Base-by-base conservation (phyloP, 345 rosid species). In the Citrus glauca region DNA sequence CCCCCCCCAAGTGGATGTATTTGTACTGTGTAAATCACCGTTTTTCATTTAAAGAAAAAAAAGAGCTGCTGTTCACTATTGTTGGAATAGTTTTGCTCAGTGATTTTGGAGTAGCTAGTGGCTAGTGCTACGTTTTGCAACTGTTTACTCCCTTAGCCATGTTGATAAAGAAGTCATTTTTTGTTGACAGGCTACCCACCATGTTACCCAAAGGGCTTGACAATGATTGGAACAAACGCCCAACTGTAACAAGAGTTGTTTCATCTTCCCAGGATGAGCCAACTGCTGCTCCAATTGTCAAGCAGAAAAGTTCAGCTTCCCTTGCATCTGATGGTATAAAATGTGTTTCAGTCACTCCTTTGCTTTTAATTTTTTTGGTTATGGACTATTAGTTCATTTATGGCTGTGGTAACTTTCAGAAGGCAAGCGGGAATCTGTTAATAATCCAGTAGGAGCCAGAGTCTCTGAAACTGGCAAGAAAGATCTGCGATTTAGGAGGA, bases 211-310 rank as follows among this genome's bases (percentile, higher is more conserved):
- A 87, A 78, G 88, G 88, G 56, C 88, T 80, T 30, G 89, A 92
- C 55, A 85, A 76, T 73, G 77, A 81, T 33, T 45, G 81, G 79
- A 77, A 71, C 53, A 84, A 82, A 79, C 79, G 87, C 27, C 81
- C 86, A 22, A 86, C 93, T 6, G 81, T 84, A 2, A 78, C 87
- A 22, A 80, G 73, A 40, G 79, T 85, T n/a, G 79, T 83, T n/a
- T 77, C 89, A 28, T 85, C 90, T 11, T 87, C 92, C 28, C 91
- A 81, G 69, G 93, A 90, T 9, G 95, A 88, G 69, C 79, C 72
- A 69, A 81, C 67, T 59, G n/a, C 88, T 27, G 90, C 69, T 67
- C 22, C 87, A 64, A 71, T 75, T 75, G 79, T 40, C 73, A 88
- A 84, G 77, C 84, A 55, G 77, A 85, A 84, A 30, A 81, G 55